Evolutionary conservation across 306 rosid genomes (phyloP).

Genomic region (Prunus armeniaca): DNA sequence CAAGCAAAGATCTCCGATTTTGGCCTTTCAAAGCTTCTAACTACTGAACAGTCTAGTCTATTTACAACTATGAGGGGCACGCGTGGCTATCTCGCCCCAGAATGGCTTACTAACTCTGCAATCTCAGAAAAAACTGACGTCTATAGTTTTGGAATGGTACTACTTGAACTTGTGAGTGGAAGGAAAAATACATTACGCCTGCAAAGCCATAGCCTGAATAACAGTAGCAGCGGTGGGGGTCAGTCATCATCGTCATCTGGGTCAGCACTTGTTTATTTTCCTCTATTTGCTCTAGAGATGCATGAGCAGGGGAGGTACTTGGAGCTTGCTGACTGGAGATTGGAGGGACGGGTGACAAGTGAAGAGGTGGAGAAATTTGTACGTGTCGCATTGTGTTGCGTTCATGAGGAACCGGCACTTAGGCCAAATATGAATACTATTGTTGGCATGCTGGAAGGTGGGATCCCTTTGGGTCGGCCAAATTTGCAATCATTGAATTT

Average conservation of each 20-base stretch:
- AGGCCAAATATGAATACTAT: slow-evolving; percentile 77
- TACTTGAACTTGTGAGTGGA: slow-evolving; percentile 82
- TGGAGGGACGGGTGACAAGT: slow-evolving; percentile 60
- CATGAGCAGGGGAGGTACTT: slow-evolving; percentile 71
- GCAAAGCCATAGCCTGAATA: slow-evolving; percentile 62
- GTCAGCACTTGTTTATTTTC: slow-evolving; percentile 63
- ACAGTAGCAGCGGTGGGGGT: slow-evolving; percentile 47
- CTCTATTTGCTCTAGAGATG: slow-evolving; percentile 80
- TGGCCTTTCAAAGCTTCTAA: slow-evolving; percentile 82
- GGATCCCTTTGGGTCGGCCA: slow-evolving; percentile 56
- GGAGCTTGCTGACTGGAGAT: slow-evolving; percentile 70
- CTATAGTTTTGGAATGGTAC: slow-evolving; percentile 88
- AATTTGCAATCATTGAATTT: slow-evolving; percentile 70
- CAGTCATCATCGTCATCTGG: slow-evolving; percentile 52
- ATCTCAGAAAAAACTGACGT: slow-evolving; percentile 89
- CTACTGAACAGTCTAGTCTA: slow-evolving; percentile 74
- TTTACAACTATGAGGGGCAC: slow-evolving; percentile 98
- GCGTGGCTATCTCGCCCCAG: slow-evolving; percentile 91
- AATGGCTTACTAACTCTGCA: slow-evolving; percentile 89
- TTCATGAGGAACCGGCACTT: slow-evolving; percentile 76
- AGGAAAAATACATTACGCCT: slow-evolving; percentile 58
- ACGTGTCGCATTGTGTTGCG: slow-evolving; percentile 76
- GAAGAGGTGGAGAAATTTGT: slow-evolving; percentile 74
- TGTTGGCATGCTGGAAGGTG: slow-evolving; percentile 88
- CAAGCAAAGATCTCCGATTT: slow-evolving; percentile 89